Percentiles rank a stretch among this genome's conserved stretches.
Evolutionary conservation across 768 basidiomycete species (phyloP).

Genomic region (Saitozyma podzolica): DNA sequence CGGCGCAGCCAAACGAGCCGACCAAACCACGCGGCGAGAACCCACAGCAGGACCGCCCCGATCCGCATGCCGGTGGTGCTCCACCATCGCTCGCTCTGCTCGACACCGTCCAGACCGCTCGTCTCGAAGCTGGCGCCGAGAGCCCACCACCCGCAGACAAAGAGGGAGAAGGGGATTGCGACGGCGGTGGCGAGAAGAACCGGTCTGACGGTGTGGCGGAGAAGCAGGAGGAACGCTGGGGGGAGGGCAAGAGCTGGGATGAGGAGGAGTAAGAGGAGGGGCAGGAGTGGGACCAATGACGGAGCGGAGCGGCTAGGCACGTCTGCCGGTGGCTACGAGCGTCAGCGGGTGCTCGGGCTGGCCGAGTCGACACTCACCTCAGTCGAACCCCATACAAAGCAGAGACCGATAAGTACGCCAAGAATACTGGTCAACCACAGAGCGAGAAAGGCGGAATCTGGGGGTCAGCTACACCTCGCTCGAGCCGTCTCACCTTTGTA

Average conservation of each 20-base stretch:
- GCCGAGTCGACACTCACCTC: slow-evolving; percentile 27
- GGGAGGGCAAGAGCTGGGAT: slow-evolving; percentile 42
- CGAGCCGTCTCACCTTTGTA: slow-evolving; percentile 42
- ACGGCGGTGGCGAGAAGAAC: slow-evolving; percentile 63
- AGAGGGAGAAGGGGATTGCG: slow-evolving; percentile 48
- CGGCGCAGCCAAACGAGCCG: slow-evolving; percentile 60
- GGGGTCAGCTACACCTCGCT: not conserved
- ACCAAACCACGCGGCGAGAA: slow-evolving; percentile 68
- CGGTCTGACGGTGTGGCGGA: slow-evolving; percentile 79
- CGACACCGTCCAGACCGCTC: slow-evolving; percentile 27
- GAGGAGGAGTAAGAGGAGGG: slow-evolving; percentile 42
- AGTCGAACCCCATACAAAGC: slow-evolving; percentile 52
- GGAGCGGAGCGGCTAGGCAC: slow-evolving; percentile 33
- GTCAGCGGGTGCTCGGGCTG: slow-evolving; percentile 8
- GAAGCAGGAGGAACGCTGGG: slow-evolving; percentile 55
- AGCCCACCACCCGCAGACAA: slow-evolving; percentile 49
- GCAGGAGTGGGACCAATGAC: slow-evolving; percentile 44
- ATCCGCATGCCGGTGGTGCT: slow-evolving; percentile 63
- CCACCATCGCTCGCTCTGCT: slow-evolving; percentile 45
- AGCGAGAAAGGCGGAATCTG: slow-evolving; percentile 47
- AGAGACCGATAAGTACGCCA: slow-evolving; percentile 42
- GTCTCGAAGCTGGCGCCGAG: slow-evolving; percentile 48
- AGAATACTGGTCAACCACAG: slow-evolving; percentile 45
- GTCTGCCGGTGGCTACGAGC: slow-evolving; percentile 25
- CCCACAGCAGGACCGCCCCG: slow-evolving; percentile 73